Evolutionary conservation across 164 flowering plant species (phyloP).

Genomic region (Taxillus chinensis): DNA sequence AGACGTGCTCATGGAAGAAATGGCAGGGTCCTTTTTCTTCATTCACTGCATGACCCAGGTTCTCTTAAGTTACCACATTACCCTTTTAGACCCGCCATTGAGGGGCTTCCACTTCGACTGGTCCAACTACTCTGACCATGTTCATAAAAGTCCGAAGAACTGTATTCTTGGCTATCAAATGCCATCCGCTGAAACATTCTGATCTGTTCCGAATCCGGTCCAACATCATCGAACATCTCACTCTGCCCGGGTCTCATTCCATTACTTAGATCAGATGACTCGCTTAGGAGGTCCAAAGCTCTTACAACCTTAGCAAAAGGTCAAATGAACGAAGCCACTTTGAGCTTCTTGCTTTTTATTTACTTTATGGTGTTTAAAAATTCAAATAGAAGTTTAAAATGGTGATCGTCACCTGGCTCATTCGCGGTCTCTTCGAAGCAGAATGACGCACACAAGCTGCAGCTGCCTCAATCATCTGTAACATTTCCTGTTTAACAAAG

Average conservation of each 20-base stretch:
- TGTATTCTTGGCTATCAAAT: slow-evolving; percentile 32
- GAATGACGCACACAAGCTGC: slow-evolving; percentile 60
- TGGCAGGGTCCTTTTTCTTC: no score
- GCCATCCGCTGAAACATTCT: slow-evolving; percentile 52
- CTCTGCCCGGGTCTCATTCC: slow-evolving; percentile 58
- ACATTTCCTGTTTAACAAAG: slow-evolving; percentile 34
- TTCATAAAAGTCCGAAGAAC: neutral
- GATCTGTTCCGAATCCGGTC: slow-evolving; percentile 41
- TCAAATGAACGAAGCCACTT: neutral
- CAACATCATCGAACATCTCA: slow-evolving; percentile 24
- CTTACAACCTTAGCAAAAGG: slow-evolving; percentile 30
- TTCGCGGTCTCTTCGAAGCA: slow-evolving; percentile 39
- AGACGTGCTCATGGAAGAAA: no score
- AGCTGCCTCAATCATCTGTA: slow-evolving; percentile 56
- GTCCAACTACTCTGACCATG: neutral
- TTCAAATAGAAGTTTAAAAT: neutral
- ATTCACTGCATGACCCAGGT: no score
- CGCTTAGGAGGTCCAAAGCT: slow-evolving; percentile 38
- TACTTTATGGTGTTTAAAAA: neutral
- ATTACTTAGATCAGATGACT: slow-evolving; percentile 34
- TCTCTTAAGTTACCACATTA: no score
- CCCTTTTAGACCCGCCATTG: no score
- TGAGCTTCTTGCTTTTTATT: no score
- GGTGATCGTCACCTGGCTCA: slow-evolving; percentile 34
- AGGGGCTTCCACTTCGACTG: neutral